phyloP scores from a whole-genome alignment of 768 basidiomycete species.

The Kwoniella europaea region DNA sequence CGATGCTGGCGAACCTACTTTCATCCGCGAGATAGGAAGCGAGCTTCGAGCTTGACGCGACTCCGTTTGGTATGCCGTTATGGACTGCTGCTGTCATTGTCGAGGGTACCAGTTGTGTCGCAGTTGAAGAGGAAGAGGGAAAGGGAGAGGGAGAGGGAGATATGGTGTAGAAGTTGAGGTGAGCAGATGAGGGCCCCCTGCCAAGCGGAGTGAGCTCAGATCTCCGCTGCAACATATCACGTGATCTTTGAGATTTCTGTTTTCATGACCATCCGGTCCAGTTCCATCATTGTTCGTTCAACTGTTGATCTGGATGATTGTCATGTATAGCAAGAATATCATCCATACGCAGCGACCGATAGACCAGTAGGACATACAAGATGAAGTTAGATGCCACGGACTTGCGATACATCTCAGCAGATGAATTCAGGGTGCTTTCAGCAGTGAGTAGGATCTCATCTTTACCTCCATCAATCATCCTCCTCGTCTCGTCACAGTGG shows the following conservation, averaged over 20 bases:
- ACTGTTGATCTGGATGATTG: too few species aligned
- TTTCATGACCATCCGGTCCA: slow-evolving; percentile 4
- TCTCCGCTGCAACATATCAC: neutral
- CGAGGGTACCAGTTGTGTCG: too few species aligned
- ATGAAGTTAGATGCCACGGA: slow-evolving; percentile 97
- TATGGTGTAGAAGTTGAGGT: neutral
- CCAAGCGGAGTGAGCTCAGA: neutral
- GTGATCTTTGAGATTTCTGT: slow-evolving; percentile 4
- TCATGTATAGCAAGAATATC: too few species aligned
- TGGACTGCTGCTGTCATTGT: slow-evolving; percentile 15
- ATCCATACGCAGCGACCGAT: too few species aligned
- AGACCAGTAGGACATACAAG: slow-evolving; percentile 19
- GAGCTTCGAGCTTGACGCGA: slow-evolving; percentile 14
- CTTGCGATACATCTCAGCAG: slow-evolving; percentile 84
- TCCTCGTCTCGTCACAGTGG: too few species aligned
- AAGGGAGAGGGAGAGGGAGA: neutral
- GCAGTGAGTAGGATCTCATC: slow-evolving; percentile 65
- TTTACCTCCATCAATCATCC: neutral
- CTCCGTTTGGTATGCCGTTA: slow-evolving; percentile 7
- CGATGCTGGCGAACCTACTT: slow-evolving; percentile 77
- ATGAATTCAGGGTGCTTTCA: slow-evolving; percentile 95
- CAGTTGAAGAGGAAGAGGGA: neutral
- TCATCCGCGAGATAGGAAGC: slow-evolving; percentile 27
- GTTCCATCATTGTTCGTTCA: neutral
- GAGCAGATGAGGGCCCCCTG: slow-evolving; percentile 5